Conservation (phyloP, 495 filamentous ascomycete species). For the Evernia prunastri region DNA sequence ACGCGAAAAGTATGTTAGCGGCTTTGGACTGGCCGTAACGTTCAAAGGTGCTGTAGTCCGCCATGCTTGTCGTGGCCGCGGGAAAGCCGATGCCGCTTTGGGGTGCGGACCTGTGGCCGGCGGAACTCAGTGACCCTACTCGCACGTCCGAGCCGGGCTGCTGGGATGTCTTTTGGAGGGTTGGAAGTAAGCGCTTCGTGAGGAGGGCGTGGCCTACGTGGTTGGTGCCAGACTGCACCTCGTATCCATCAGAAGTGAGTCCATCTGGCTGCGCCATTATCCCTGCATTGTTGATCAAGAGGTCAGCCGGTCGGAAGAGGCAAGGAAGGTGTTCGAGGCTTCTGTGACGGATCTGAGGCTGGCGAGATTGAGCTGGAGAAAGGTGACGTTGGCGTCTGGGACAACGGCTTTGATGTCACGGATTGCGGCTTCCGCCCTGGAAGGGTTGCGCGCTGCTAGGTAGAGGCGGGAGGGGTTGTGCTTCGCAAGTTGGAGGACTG, state of each 20-base stretch:
- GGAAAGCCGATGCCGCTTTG: conserved; percentile 27
- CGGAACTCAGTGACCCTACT: conserved; percentile 38
- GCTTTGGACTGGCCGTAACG: conserved; percentile 54
- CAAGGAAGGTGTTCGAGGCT: conserved; percentile 42
- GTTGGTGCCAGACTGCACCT: conserved; percentile 67
- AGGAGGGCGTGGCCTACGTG: conserved; percentile 63
- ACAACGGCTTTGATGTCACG: conserved; percentile 41
- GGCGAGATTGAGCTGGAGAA: conserved; percentile 45
- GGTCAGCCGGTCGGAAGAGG: conserved; percentile 48
- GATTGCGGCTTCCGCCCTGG: conserved; percentile 48
- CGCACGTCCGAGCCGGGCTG: conserved; percentile 37
- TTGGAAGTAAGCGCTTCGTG: conserved; percentile 54
- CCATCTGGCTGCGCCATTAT: conserved; percentile 50
- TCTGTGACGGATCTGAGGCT: conserved; percentile 48
- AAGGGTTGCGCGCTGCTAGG: conserved; percentile 52
- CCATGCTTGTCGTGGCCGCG: conserved; percentile 29
- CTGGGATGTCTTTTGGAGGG: conserved; percentile 31
- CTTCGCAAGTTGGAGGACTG: conserved; percentile 53
- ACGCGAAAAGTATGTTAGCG: conserved; percentile 52
- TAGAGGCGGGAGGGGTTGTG: conserved; percentile 57
- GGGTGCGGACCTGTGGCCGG: conserved; percentile 32
- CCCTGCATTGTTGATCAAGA: conserved; percentile 65
- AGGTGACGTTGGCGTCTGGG: conserved; percentile 42
- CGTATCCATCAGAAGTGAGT: conserved; percentile 56
- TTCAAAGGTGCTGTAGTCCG: conserved; percentile 37